Evolutionary conservation across 2,329 filamentous ascomycete species (phyloP).

Genomic region (Nigrograna mackinnonii): DNA sequence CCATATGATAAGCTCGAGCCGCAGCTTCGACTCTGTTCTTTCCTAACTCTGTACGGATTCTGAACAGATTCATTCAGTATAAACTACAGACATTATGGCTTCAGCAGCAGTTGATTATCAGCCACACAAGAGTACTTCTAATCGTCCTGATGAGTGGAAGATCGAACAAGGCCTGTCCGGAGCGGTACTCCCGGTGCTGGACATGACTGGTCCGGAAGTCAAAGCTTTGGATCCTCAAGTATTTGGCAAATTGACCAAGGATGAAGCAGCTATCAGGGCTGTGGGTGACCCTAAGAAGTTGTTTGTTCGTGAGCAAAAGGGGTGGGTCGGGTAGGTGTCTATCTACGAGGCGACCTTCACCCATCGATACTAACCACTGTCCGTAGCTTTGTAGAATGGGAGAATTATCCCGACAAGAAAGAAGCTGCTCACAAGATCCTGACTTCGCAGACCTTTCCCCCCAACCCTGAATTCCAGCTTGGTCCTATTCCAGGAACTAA

Average conservation of each 20-base stretch:
- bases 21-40: too few relatives aligned
- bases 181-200: constrained; percentile 10
- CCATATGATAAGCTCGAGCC: too few relatives aligned
- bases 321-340: constrained; percentile 8
- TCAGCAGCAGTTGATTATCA: too few relatives aligned
- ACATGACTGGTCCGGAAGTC: constrained; percentile 10
- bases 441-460: constrained; percentile 6
- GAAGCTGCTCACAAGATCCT: constrained; percentile 61
- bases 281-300: constrained; percentile 9
- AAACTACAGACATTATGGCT: too few relatives aligned
- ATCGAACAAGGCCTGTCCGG: constrained; percentile 11
- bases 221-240: constrained; percentile 9
- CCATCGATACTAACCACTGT: not conserved
- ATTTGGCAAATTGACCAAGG: constrained; percentile 9
- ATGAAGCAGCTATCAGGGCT: constrained; percentile 10
- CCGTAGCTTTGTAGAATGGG: constrained; percentile 63
- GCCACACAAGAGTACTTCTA: too few relatives aligned
- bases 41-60: too few relatives aligned
- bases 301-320: constrained; percentile 9
- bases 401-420: constrained; percentile 71
- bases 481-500: constrained; percentile 47
- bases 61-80: too few relatives aligned
- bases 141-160: constrained; percentile 13
- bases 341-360: not conserved
- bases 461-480: constrained; percentile 47